A percentile compares a stretch with the other conserved stretches of the same genome.
Evolutionary conservation across 306 rosid genomes (phyloP).

Genomic region (Cicer cuneatum): DNA sequence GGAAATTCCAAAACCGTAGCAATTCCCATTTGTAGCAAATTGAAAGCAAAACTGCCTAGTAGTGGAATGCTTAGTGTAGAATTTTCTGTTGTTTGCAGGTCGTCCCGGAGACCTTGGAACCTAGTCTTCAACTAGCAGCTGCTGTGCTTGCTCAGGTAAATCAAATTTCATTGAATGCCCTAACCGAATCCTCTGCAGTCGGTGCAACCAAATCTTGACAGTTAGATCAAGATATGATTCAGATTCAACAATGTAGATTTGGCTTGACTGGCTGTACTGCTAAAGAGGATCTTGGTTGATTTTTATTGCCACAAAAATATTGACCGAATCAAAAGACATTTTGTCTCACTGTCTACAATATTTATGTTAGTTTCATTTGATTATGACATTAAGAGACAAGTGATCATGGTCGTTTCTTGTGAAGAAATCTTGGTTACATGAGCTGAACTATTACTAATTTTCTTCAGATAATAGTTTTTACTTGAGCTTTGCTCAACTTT

Average conservation of each 20-base stretch:
- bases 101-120: slow-evolving; percentile 99
- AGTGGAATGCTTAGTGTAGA: slow-evolving; percentile 27
- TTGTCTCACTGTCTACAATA: slow-evolving; percentile 17
- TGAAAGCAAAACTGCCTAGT: slow-evolving; percentile 22
- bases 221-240: background rate
- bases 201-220: background rate
- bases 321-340: background rate
- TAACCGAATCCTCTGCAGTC: background rate
- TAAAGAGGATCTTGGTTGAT: background rate
- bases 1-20: background rate
- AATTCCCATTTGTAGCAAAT: slow-evolving; percentile 21
- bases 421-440: slow-evolving; percentile 25
- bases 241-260: background rate
- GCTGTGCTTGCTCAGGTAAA: slow-evolving; percentile 98
- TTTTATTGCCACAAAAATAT: slow-evolving; percentile 25
- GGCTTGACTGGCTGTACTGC: background rate
- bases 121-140: slow-evolving; percentile 99
- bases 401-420: slow-evolving; percentile 6
- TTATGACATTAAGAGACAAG: slow-evolving; percentile 23
- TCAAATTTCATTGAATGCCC: slow-evolving; percentile 9
- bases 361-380: slow-evolving; percentile 11
- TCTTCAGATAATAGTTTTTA: slow-evolving; percentile 30
- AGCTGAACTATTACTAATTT: slow-evolving; percentile 13
- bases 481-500: slow-evolving; percentile 7
- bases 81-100: slow-evolving; percentile 65